phyloP scores from a whole-genome alignment of 768 basidiomycete genomes.

The Mycena leptocephala region DNA sequence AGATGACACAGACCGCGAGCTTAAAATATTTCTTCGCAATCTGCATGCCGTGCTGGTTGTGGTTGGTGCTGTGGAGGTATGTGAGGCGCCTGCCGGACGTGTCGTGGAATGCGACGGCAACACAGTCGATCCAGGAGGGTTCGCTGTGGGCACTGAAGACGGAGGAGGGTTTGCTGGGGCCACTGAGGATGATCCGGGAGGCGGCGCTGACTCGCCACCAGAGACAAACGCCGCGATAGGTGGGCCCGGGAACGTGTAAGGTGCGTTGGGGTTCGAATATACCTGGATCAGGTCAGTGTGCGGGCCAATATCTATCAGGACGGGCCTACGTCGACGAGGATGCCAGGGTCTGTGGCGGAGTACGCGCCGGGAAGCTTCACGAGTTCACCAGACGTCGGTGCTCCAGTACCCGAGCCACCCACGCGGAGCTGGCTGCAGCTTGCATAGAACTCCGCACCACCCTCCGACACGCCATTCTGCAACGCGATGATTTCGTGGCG shows the following conservation, averaged over 20 bases:
- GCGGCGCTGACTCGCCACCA: conserved; percentile 6
- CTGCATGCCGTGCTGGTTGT: conserved; percentile 10
- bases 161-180: conserved; percentile 11
- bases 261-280: conserved; percentile 34
- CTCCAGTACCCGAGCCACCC: conserved; percentile 68
- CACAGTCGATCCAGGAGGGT: not conserved
- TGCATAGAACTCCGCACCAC: conserved; percentile 88
- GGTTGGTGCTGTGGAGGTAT: not conserved
- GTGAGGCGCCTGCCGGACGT: not conserved
- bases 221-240: conserved; percentile 50
- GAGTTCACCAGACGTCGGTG: conserved; percentile 63
- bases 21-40: conserved; percentile 11
- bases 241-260: conserved; percentile 56
- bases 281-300: conserved; percentile 23
- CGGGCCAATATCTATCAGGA: not conserved
- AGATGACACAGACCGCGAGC: not conserved
- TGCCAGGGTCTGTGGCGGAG: conserved; percentile 78
- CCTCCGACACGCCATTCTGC: conserved; percentile 69
- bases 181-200: no score
- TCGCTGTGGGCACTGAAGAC: not conserved
- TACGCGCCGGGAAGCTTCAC: conserved; percentile 85
- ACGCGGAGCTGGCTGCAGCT: conserved; percentile 76
- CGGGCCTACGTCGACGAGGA: conserved; percentile 65
- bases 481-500: conserved; percentile 88
- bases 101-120: conserved; percentile 28